Percentiles rank a stretch among this genome's conserved stretches.
Evolutionary conservation across 2,329 filamentous ascomycete genomes (phyloP).

Genomic region (Ophiostoma himal-ulmi): DNA sequence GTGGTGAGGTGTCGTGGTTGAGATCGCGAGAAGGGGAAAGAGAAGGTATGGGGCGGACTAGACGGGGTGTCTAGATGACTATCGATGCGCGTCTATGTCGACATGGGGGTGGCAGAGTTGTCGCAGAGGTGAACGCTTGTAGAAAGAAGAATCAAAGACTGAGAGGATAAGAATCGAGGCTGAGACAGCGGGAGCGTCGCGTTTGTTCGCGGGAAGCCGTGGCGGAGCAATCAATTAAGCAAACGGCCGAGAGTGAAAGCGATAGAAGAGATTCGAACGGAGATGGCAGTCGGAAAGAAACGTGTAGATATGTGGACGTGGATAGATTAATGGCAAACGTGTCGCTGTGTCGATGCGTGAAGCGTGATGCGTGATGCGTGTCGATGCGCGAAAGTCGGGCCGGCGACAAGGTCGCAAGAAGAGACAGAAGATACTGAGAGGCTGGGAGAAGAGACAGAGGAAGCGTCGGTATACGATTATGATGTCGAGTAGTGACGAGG

Average conservation of each 20-base stretch:
- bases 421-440: not conserved
- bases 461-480: not conserved
- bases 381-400: not conserved
- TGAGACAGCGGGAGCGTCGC: not conserved
- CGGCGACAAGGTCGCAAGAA: not conserved
- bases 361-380: too few species aligned
- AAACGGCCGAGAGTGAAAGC: not conserved
- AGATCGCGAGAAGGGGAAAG: not conserved
- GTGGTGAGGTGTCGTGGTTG: not conserved
- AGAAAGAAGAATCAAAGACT: not conserved
- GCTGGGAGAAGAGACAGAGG: not conserved
- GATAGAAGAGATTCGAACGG: not conserved
- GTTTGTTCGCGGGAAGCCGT: not conserved
- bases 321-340: too few species aligned
- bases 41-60: not conserved
- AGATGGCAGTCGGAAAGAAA: not conserved
- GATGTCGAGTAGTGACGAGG: too few species aligned
- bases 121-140: not conserved
- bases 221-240: not conserved
- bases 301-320: not conserved
- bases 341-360: too few species aligned
- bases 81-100: not conserved
- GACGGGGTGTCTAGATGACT: not conserved
- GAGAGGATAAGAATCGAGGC: not conserved
- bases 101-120: slow-evolving; percentile 1